Conservation (phyloP, 345 rosid species). For the Euphorbia pulcherrima region DNA sequence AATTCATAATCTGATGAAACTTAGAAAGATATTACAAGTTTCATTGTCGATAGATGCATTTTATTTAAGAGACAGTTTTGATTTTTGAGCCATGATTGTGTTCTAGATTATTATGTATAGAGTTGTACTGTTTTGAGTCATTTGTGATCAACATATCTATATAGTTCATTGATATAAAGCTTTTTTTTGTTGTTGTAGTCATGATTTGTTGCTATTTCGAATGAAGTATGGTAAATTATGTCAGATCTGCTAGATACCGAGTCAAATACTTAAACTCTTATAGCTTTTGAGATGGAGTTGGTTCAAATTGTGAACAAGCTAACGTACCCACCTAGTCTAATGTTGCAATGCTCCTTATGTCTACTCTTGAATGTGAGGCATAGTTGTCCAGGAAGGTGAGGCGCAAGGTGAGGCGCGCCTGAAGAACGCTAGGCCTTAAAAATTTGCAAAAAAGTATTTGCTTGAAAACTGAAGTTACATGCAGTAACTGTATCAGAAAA, state of each 20-base stretch:
- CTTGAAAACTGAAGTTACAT: no score
- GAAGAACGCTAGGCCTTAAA: no score
- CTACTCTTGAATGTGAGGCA: no score
- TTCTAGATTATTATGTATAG: background rate
- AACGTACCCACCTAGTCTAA: no score
- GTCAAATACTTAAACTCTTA: background rate
- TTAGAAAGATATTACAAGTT: background rate
- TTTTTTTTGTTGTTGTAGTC: background rate
- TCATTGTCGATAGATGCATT: background rate
- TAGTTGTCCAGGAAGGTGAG: no score
- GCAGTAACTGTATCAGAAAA: no score
- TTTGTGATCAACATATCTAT: background rate
- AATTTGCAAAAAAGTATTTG: no score
- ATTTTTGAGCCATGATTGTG: background rate
- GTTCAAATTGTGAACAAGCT: no score
- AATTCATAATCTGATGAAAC: background rate
- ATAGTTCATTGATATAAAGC: background rate
- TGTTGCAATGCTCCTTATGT: no score
- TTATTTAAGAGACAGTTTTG: background rate
- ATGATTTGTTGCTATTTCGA: background rate
- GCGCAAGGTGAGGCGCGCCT: no score
- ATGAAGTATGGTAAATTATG: background rate
- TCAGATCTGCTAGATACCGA: background rate
- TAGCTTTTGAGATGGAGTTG: background rate
- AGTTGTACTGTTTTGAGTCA: conserved; percentile 2